Conservation (phyloP, 768 basidiomycete species). For the Tubosaeta brunneosetosa region DNA sequence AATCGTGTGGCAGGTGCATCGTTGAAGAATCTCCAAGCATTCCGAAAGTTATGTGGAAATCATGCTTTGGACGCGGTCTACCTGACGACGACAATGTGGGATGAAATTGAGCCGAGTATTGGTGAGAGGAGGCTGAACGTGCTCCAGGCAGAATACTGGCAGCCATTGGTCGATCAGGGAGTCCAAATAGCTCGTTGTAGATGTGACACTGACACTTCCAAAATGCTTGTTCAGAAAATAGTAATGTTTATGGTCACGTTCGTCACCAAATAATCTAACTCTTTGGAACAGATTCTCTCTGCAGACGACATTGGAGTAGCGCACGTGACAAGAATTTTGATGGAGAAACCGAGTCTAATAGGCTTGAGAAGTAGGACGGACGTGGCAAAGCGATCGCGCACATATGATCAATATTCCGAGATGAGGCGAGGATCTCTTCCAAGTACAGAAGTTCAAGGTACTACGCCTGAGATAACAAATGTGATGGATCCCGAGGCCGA, state of each 20-base stretch:
- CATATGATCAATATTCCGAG: too few species aligned
- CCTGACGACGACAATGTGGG: conserved; percentile 37
- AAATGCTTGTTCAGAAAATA: not conserved
- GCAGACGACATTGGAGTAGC: too few species aligned
- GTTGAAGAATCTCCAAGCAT: conserved; percentile 31
- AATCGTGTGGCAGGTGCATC: conserved; percentile 34
- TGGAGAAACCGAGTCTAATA: too few species aligned
- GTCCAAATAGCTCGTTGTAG: conserved; percentile 7
- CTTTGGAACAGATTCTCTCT: too few species aligned
- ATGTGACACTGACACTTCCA: conserved; percentile 6
- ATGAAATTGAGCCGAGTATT: conserved; percentile 15
- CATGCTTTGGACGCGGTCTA: conserved; percentile 30
- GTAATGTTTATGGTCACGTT: too few species aligned
- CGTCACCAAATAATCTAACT: too few species aligned
- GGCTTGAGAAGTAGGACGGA: too few species aligned
- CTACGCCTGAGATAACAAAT: not conserved
- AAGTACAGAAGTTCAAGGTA: too few species aligned
- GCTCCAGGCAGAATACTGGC: conserved; percentile 1
- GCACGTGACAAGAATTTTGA: too few species aligned
- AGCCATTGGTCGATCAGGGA: conserved; percentile 8
- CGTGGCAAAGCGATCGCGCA: too few species aligned
- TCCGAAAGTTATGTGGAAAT: conserved; percentile 26
- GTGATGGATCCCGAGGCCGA: not conserved
- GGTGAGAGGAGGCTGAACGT: conserved; percentile 14
- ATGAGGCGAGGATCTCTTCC: too few species aligned